Base-by-base conservation (phyloP, 129 eudicot genomes). In the Artemisia tridentata region DNA sequence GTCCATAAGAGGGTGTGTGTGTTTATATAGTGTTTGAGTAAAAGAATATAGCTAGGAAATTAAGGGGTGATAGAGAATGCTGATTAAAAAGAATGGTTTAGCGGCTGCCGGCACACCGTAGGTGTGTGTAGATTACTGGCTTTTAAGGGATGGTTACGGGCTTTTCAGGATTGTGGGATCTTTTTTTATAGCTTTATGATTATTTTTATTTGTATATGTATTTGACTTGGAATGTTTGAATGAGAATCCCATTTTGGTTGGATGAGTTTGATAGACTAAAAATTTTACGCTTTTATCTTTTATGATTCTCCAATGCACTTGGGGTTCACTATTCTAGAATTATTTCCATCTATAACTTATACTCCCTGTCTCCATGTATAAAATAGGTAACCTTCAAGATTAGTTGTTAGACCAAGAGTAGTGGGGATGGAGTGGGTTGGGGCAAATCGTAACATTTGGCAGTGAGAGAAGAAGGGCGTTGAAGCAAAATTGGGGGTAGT, bases 51-150 rank as follows among this genome's bases (percentile, higher is more conserved):
- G 60, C 25, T 55, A 75, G 51, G 13, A 71, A 70, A 13, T 63
- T 76, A 71, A 78, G 72, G 81, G 81, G 76, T 78, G 81, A 77
- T 78, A 72, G 81, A 78, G 81, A 78, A 63, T 15, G 72, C 13
- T 48, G 79, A 72, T 53, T 66, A 67, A 56, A 79, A 79, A 79
- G 83, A 72, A 72, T 60, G 83, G 78, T 78, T 73, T 7, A 73
- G 59, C 67, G 61, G 77, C 52, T 70, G 72, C 81, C 59, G 76
- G 67, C 81, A 70, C 65, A 69, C 81, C 81, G 71, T 70, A 69
- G 81, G 81, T 41, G 63, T 68, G 69, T 75, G 68, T 73, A 75
- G 59, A 54, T 52, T 52, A 72, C 52, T 10, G 52, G 29, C 80
- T 67, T 68, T 67, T 21, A 51, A 66, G 61, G 74, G 58, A 79